Percentiles rank a stretch among this genome's conserved stretches.
phyloP scores from a whole-genome alignment of 2,329 filamentous ascomycete species.

The Nothomitra cinnamomea region DNA sequence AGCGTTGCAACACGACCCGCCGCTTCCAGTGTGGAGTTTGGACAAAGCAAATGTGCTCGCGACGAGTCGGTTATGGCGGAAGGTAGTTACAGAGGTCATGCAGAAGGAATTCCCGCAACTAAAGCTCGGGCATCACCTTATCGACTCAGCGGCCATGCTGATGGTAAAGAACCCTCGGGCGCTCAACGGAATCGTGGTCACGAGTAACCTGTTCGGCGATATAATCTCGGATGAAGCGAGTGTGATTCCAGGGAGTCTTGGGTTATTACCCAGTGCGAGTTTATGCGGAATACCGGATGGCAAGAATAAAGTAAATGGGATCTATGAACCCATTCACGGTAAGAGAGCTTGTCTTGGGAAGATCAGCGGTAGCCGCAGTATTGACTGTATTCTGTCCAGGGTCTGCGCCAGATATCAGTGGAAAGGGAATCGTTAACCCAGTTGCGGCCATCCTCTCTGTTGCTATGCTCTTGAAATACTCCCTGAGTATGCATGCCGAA shows the following conservation, averaged over 20 bases:
- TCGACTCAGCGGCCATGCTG: slow-evolving; percentile 93
- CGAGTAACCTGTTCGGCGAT: slow-evolving; percentile 88
- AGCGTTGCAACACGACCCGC: slow-evolving; percentile 59
- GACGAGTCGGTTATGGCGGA: slow-evolving; percentile 77
- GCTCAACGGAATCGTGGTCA: slow-evolving; percentile 81
- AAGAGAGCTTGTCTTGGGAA: slow-evolving; percentile 16
- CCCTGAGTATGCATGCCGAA: slow-evolving; percentile 60
- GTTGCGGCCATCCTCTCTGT: slow-evolving; percentile 82
- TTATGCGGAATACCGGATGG: slow-evolving; percentile 75
- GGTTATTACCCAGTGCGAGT: slow-evolving; percentile 74
- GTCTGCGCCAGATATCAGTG: slow-evolving; percentile 84
- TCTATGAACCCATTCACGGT: slow-evolving; percentile 97
- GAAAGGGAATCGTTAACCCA: slow-evolving; percentile 81
- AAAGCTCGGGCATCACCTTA: slow-evolving; percentile 72
- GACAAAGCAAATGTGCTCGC: slow-evolving; percentile 97
- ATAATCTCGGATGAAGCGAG: slow-evolving; percentile 93
- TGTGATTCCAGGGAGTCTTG: slow-evolving; percentile 82
- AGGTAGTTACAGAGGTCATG: slow-evolving; percentile 72
- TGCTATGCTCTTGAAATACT: slow-evolving; percentile 94
- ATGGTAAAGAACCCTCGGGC: slow-evolving; percentile 86
- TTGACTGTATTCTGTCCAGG: slow-evolving; percentile 28
- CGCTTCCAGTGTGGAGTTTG: slow-evolving; percentile 64
- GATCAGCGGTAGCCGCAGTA: neutral
- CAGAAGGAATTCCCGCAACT: slow-evolving; percentile 76
- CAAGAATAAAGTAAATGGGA: slow-evolving; percentile 72